These are phyloP conservation scores for Blastocystis sp. DNA, from an alignment of 352 stramenopile genomes.

Conservation along the genomic window DNA sequence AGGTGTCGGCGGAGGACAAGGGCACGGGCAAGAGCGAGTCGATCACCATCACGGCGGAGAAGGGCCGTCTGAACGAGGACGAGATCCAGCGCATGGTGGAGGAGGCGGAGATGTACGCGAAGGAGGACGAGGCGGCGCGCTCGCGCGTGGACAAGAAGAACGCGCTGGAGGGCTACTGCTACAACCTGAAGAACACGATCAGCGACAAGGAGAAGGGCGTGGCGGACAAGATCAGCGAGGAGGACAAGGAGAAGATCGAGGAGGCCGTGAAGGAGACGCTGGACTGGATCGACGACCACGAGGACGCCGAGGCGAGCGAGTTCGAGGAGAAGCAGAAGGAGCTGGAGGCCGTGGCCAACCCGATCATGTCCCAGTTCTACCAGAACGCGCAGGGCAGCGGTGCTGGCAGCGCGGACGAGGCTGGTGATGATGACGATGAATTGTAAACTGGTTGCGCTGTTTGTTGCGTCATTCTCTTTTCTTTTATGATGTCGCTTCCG, in stretches of 20 bases:
- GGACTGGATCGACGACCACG: slow-evolving; percentile 98
- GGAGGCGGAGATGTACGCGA: slow-evolving; percentile 95
- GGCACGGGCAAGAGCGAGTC: slow-evolving; percentile 76
- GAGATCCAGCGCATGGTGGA: slow-evolving; percentile 98
- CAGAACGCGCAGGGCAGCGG: slow-evolving; percentile 72
- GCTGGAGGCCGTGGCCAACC: slow-evolving; percentile 90
- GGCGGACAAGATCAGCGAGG: slow-evolving; percentile 89
- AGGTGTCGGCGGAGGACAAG: slow-evolving; percentile 95
- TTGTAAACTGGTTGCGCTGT: slow-evolving; percentile 50
- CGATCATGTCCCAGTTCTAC: slow-evolving; percentile 97
- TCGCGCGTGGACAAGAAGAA: slow-evolving; percentile 92
- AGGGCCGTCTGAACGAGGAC: slow-evolving; percentile 93
- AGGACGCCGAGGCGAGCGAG: slow-evolving; percentile 95
- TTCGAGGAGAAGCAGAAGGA: slow-evolving; percentile 96
- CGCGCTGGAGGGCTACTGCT: slow-evolving; percentile 91
- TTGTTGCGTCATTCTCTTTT: background rate
- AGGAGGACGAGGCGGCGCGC: slow-evolving; percentile 91
- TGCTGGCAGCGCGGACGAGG: background rate
- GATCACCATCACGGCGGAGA: slow-evolving; percentile 98
- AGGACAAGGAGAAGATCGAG: slow-evolving; percentile 85
- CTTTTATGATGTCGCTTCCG: slow-evolving; percentile 7
- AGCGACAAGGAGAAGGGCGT: slow-evolving; percentile 89
- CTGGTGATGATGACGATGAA: slow-evolving; percentile 68
- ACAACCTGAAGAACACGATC: slow-evolving; percentile 89
- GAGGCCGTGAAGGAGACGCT: slow-evolving; percentile 93